Evolutionary conservation across 257 asterid species (phyloP).

Genomic region (Plectranthus barbatus): DNA sequence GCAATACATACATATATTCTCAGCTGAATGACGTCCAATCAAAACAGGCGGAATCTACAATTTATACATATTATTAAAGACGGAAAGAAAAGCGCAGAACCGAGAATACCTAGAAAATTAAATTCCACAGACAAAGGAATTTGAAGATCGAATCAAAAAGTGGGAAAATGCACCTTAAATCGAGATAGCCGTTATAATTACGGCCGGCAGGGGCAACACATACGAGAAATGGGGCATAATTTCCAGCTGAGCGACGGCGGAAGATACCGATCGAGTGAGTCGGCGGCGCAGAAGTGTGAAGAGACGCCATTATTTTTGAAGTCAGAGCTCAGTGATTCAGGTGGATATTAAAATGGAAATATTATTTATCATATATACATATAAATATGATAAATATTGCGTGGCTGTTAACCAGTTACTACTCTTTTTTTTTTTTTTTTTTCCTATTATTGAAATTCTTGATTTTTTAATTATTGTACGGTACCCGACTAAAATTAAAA

Average conservation of each 20-base stretch:
- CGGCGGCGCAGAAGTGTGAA: conserved; percentile 15
- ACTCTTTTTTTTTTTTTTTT: too few relatives aligned
- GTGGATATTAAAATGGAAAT: too few relatives aligned
- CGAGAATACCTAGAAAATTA: not conserved
- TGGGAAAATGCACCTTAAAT: conserved; percentile 20
- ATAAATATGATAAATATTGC: too few relatives aligned
- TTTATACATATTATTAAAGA: not conserved
- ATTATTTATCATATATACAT: too few relatives aligned
- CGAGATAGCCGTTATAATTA: not conserved
- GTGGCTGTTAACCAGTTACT: too few relatives aligned
- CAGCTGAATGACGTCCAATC: not conserved
- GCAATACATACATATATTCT: not conserved
- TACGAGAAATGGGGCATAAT: conserved; percentile 1
- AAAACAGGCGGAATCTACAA: not conserved
- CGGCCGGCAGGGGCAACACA: not conserved
- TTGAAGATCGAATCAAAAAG: not conserved
- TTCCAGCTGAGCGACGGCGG: conserved; percentile 23
- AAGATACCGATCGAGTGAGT: conserved; percentile 15
- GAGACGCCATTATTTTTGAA: conserved; percentile 24
- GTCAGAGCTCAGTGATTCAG: not conserved
- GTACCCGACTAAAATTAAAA: too few relatives aligned
- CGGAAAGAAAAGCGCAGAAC: not conserved
- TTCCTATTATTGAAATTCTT: too few relatives aligned
- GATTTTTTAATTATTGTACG: too few relatives aligned
- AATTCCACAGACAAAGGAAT: not conserved